These are phyloP conservation scores for Jamesozyma lodderae DNA, from an alignment of 805 yeast species.

Conservation along the genomic window DNA sequence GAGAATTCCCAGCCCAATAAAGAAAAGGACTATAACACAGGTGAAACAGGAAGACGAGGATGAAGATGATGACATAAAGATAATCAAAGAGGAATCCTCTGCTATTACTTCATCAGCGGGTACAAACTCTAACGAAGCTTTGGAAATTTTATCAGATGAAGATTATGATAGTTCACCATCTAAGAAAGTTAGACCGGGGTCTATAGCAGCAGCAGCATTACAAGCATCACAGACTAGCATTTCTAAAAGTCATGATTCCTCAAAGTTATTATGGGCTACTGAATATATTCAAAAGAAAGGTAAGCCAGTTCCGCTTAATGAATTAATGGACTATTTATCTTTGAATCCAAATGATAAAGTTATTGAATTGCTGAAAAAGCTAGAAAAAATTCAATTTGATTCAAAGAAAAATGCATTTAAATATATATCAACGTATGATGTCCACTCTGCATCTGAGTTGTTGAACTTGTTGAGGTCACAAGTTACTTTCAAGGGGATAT, in stretches of 20 bases:
- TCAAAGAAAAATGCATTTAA: constrained; percentile 57
- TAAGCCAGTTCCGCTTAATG: constrained; percentile 55
- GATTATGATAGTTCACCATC: constrained; percentile 19
- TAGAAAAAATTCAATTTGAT: constrained; percentile 69
- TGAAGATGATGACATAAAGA: constrained; percentile 14
- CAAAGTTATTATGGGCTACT: constrained; percentile 83
- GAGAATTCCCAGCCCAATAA: constrained; percentile 12
- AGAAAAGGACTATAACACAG: constrained; percentile 13
- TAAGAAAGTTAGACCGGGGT: constrained; percentile 27
- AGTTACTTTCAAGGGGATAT: constrained; percentile 77
- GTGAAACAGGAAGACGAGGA: constrained; percentile 8
- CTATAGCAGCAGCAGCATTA: constrained; percentile 26
- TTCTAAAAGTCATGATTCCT: constrained; percentile 52
- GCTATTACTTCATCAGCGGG: not conserved
- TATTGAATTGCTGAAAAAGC: constrained; percentile 60
- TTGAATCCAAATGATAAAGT: constrained; percentile 50
- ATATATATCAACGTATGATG: constrained; percentile 83
- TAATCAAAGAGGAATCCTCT: constrained; percentile 4
- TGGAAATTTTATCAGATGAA: constrained; percentile 15
- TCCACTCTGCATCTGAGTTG: constrained; percentile 70
- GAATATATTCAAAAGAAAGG: constrained; percentile 73
- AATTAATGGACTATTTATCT: constrained; percentile 58
- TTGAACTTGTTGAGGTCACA: constrained; percentile 66
- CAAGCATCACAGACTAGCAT: constrained; percentile 24
- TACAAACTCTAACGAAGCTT: not conserved